These are phyloP conservation scores for Drechslerella stenobrocha DNA, from an alignment of 2,329 filamentous ascomycete species.

Conservation along the genomic window DNA sequence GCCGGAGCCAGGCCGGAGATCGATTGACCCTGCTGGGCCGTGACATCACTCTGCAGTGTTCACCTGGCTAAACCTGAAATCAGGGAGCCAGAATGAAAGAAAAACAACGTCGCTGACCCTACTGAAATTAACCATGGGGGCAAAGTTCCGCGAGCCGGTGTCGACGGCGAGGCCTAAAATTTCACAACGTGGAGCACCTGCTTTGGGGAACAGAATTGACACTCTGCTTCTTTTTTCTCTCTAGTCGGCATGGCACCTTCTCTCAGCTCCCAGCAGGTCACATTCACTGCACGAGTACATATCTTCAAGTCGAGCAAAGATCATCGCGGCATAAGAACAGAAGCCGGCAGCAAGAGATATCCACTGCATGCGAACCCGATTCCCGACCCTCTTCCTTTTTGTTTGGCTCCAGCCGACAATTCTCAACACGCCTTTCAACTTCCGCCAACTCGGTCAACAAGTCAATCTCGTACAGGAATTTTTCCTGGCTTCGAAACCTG, in stretches of 20 bases:
- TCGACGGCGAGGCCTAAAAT: constrained; percentile 3
- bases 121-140: neutral
- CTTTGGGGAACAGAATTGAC: neutral
- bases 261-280: constrained; percentile 6
- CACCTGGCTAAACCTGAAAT: neutral
- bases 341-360: constrained; percentile 12
- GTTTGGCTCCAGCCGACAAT: constrained; percentile 1
- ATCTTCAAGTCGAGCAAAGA: constrained; percentile 24
- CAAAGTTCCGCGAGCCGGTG: constrained; percentile 5
- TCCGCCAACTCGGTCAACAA: neutral
- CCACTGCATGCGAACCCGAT: neutral
- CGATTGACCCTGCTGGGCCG: constrained; percentile 10
- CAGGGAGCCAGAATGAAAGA: neutral
- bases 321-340: constrained; percentile 47
- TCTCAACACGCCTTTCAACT: constrained; percentile 10
- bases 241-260: constrained; percentile 10
- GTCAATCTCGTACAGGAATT: constrained; percentile 2
- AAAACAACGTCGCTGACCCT: neutral
- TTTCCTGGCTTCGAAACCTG: neutral
- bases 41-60: constrained; percentile 44
- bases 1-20: neutral
- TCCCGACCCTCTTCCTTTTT: constrained; percentile 8
- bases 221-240: neutral
- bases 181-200: too few relatives aligned
- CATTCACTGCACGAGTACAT: neutral